These are phyloP conservation scores for Diplodia intermedia DNA, from an alignment of 2,329 filamentous ascomycete species.

Conservation along the genomic window DNA sequence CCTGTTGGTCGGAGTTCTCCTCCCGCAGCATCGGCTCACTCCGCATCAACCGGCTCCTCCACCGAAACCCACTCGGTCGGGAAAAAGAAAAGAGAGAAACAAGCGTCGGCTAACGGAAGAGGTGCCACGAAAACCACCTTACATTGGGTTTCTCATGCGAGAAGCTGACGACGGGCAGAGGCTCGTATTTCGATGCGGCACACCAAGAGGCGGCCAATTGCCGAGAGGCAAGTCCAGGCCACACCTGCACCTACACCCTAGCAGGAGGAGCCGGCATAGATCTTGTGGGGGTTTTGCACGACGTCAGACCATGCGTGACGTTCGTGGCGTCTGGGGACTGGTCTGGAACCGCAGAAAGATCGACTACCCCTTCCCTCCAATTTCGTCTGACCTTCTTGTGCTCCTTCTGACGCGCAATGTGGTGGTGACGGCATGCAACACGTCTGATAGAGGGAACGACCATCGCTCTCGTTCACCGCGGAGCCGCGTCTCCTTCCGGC, in stretches of 20 bases:
- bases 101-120: not conserved
- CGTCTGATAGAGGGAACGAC: not conserved
- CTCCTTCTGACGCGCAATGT: not conserved
- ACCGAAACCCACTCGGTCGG: not conserved
- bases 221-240: not conserved
- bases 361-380: not conserved
- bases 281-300: not conserved
- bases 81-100: not conserved
- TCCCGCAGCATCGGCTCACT: not conserved
- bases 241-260: not conserved
- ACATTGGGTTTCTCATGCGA: not conserved
- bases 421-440: not conserved
- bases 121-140: constrained; percentile 8
- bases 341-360: not conserved
- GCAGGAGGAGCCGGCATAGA: not conserved
- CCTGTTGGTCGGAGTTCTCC: not conserved
- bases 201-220: not conserved
- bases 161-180: not conserved
- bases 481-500: constrained; percentile 1
- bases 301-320: constrained; percentile 2
- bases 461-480: not conserved
- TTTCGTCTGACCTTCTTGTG: not conserved
- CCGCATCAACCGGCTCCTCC: not conserved
- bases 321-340: constrained; percentile 3
- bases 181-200: not conserved